Conservation (phyloP, 2,329 filamentous ascomycete species). For the Nemania serpens region DNA sequence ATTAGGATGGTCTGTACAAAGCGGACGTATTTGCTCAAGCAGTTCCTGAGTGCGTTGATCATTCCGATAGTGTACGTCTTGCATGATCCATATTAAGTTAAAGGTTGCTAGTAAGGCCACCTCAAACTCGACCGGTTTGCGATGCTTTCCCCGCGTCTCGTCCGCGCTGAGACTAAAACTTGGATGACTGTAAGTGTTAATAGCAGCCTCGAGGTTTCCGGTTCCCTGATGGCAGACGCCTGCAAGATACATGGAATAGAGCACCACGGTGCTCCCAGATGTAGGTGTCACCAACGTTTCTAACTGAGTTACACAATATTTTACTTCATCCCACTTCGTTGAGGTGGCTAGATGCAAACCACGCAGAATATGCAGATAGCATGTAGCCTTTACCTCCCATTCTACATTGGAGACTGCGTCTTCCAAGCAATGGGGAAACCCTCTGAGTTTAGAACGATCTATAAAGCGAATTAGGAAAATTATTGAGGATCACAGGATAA, state of each 20-base stretch:
- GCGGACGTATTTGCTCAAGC: slow-evolving; percentile 67
- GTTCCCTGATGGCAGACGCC: slow-evolving; percentile 78
- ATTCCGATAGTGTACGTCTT: slow-evolving; percentile 61
- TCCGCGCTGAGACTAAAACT: slow-evolving; percentile 59
- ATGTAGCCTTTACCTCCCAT: slow-evolving; percentile 69
- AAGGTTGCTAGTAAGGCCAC: slow-evolving; percentile 68
- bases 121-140: slow-evolving; percentile 62
- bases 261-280: slow-evolving; percentile 52
- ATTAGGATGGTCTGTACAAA: slow-evolving; percentile 72
- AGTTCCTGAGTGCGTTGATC: slow-evolving; percentile 63
- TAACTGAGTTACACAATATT: slow-evolving; percentile 59
- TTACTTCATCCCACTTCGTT: slow-evolving; percentile 71
- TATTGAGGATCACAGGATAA: slow-evolving; percentile 4
- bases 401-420: slow-evolving; percentile 62
- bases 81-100: slow-evolving; percentile 74
- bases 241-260: slow-evolving; percentile 71
- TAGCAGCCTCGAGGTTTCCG: slow-evolving; percentile 71
- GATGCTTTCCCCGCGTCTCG: slow-evolving; percentile 44
- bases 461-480: slow-evolving; percentile 12
- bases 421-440: slow-evolving; percentile 57
- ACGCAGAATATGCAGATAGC: slow-evolving; percentile 72
- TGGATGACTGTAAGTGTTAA: slow-evolving; percentile 67
- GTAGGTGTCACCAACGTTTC: slow-evolving; percentile 49
- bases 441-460: slow-evolving; percentile 42
- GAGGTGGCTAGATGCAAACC: slow-evolving; percentile 72